Evolutionary conservation across 768 basidiomycete genomes (phyloP).

Genomic region (Suillus sp.): DNA sequence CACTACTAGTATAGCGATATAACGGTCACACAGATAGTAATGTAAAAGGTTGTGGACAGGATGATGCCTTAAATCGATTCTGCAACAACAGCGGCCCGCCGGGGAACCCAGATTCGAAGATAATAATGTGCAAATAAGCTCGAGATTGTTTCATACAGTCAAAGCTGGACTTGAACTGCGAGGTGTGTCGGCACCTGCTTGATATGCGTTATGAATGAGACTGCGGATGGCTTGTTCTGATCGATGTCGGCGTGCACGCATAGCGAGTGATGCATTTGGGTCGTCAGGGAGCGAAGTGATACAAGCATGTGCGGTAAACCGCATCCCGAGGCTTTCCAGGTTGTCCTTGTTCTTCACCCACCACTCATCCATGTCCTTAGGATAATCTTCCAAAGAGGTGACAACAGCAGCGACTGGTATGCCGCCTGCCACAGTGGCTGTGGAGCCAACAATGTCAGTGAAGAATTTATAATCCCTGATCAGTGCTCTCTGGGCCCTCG

Average conservation of each 20-base stretch:
- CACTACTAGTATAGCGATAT: neutral
- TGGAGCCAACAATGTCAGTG: slow-evolving; percentile 31
- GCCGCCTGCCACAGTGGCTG: slow-evolving; percentile 30
- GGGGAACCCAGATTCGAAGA: neutral
- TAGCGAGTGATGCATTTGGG: neutral
- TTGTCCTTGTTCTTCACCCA: slow-evolving; percentile 37
- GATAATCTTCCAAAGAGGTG: slow-evolving; percentile 37
- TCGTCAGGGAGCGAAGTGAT: slow-evolving; percentile 35
- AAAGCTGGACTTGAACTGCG: neutral
- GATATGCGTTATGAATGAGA: neutral
- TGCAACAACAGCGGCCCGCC: neutral
- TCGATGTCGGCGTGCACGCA: neutral
- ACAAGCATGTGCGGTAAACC: slow-evolving; percentile 43
- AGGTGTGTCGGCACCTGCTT: neutral
- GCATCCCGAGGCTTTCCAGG: slow-evolving; percentile 37
- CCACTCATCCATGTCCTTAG: slow-evolving; percentile 38
- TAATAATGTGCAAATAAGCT: neutral
- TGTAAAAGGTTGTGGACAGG: neutral
- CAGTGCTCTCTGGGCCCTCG: slow-evolving; percentile 27
- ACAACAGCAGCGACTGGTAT: slow-evolving; percentile 36
- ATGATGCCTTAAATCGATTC: neutral
- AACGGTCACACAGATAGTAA: neutral
- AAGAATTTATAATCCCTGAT: slow-evolving; percentile 35
- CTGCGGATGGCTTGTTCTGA: slow-evolving; percentile 26
- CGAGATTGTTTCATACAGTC: neutral